phyloP scores from a whole-genome alignment of 139 green algal species.

The Chloropicon primus region DNA sequence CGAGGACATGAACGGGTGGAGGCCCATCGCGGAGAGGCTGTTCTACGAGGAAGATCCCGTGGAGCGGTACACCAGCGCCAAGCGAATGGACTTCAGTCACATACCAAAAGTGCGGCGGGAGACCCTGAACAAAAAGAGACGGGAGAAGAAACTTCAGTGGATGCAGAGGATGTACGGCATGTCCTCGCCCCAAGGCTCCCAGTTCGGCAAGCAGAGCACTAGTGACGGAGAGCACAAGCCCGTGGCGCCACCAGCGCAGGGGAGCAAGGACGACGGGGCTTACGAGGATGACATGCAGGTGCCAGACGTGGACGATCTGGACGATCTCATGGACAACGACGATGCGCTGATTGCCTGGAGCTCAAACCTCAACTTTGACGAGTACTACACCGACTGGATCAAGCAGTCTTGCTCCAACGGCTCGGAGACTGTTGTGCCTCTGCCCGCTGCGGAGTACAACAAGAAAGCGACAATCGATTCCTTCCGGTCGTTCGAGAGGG shows the following conservation, averaged over 20 bases:
- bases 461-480: background rate
- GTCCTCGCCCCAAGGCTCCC: background rate
- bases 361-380: conserved; percentile 14
- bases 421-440: background rate
- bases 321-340: background rate
- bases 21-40: conserved; percentile 37
- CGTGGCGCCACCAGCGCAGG: background rate
- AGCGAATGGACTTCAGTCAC: background rate
- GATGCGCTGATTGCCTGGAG: conserved; percentile 13
- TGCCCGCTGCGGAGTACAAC: background rate
- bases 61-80: background rate
- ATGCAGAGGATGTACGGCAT: conserved; percentile 9
- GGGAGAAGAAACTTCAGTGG: conserved; percentile 5
- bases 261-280: background rate
- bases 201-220: background rate
- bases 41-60: conserved; percentile 18
- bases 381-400: conserved; percentile 3
- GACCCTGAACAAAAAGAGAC: background rate
- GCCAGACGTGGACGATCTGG: background rate
- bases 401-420: background rate
- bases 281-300: background rate
- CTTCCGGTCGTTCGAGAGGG: background rate
- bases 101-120: conserved; percentile 1
- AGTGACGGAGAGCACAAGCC: background rate
- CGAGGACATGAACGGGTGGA: conserved; percentile 51